Percentiles rank a stretch among this genome's conserved stretches.
These are phyloP conservation scores for Dryas integrifolia DNA, from an alignment of 331 rosid species.

Conservation along the genomic window DNA sequence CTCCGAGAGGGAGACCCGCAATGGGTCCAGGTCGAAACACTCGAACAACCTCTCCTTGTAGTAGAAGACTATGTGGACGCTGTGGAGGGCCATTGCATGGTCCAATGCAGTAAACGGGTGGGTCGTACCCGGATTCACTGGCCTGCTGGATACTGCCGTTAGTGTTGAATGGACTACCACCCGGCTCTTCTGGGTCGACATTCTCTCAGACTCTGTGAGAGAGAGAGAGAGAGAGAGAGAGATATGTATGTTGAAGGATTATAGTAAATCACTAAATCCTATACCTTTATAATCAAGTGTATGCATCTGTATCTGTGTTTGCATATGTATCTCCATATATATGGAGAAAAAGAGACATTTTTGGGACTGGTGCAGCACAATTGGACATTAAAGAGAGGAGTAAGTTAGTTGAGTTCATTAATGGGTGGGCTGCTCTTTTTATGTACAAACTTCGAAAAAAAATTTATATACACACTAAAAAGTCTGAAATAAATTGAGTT, in stretches of 20 bases:
- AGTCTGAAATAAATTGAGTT: too few relatives aligned
- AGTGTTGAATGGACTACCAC: constrained; percentile 45
- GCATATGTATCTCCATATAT: too few relatives aligned
- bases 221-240: neutral
- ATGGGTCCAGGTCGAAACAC: constrained; percentile 50
- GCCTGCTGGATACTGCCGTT: constrained; percentile 62
- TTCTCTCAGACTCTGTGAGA: neutral
- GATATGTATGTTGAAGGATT: neutral
- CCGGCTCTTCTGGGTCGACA: constrained; percentile 20
- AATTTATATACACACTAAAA: too few relatives aligned
- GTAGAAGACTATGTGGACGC: constrained; percentile 47
- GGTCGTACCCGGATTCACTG: constrained; percentile 25
- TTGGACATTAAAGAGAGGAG: too few relatives aligned
- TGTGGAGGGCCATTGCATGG: constrained; percentile 53
- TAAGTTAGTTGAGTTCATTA: too few relatives aligned
- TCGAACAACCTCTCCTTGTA: constrained; percentile 38
- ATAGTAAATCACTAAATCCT: too few relatives aligned
- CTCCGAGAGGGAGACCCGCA: constrained; percentile 48
- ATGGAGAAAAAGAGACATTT: too few relatives aligned
- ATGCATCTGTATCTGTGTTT: too few relatives aligned
- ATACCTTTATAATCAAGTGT: too few relatives aligned
- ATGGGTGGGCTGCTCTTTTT: too few relatives aligned
- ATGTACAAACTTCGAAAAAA: too few relatives aligned
- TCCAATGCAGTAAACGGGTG: constrained; percentile 41
- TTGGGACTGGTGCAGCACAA: too few relatives aligned